Conservation (phyloP, 768 basidiomycete genomes). For the Hypholoma fasciculare region DNA sequence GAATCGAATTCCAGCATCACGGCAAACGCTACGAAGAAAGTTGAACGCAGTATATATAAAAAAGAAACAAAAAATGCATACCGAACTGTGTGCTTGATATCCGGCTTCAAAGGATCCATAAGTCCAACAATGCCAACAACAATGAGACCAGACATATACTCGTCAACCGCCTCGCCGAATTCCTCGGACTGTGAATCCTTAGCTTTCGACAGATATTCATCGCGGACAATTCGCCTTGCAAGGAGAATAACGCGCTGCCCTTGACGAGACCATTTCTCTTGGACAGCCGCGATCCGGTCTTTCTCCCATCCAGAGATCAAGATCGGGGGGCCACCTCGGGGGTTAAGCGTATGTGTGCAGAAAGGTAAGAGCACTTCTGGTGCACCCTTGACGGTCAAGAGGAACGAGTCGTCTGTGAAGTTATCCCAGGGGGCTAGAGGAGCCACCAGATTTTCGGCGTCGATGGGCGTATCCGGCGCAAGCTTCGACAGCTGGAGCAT, state of each 20-base stretch:
- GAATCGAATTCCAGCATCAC: slow-evolving; percentile 60
- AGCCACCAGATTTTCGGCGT: slow-evolving; percentile 16
- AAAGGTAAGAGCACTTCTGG: slow-evolving; percentile 49
- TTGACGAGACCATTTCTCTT: slow-evolving; percentile 49
- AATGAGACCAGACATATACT: slow-evolving; percentile 43
- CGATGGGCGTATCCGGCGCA: slow-evolving; percentile 5
- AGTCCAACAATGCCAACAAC: slow-evolving; percentile 62
- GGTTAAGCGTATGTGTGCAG: slow-evolving; percentile 38
- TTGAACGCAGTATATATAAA: background rate
- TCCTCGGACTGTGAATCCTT: slow-evolving; percentile 38
- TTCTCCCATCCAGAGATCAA: slow-evolving; percentile 29
- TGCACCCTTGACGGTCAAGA: slow-evolving; percentile 32
- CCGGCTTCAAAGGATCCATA: slow-evolving; percentile 58
- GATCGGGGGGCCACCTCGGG: slow-evolving; percentile 32
- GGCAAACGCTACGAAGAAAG: slow-evolving; percentile 32
- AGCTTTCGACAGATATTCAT: slow-evolving; percentile 29
- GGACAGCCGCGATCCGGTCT: slow-evolving; percentile 31
- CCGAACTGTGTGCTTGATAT: slow-evolving; percentile 50
- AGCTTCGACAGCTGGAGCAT: slow-evolving; percentile 44
- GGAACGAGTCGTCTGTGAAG: slow-evolving; percentile 18
- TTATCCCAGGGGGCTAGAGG: slow-evolving; percentile 25
- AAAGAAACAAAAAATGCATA: slow-evolving; percentile 1
- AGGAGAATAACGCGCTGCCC: slow-evolving; percentile 67
- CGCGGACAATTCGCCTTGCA: slow-evolving; percentile 42
- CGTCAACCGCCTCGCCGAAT: slow-evolving; percentile 36